These are phyloP conservation scores for Fagus sylvatica DNA, from an alignment of 306 rosid genomes.

Conservation along the genomic window DNA sequence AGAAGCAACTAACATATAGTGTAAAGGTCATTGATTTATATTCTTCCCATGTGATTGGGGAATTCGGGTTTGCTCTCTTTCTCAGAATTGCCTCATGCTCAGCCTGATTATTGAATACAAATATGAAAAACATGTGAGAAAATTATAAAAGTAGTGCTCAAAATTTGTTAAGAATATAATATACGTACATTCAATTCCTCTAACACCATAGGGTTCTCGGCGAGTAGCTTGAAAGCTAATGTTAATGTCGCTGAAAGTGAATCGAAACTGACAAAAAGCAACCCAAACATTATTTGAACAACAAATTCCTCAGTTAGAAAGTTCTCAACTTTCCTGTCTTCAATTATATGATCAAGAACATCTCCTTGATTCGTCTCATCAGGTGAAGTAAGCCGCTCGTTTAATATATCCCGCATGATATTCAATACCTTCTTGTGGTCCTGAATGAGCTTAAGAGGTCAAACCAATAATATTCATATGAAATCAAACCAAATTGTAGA, in stretches of 20 bases:
- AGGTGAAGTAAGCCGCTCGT: not conserved
- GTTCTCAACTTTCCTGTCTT: slow-evolving; percentile 15
- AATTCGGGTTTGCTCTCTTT: slow-evolving; percentile 9
- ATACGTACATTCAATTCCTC: not conserved
- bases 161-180: not conserved
- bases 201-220: not conserved
- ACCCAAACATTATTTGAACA: slow-evolving; percentile 14
- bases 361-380: too few species aligned
- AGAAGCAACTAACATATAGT: not conserved
- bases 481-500: not conserved
- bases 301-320: slow-evolving; percentile 27
- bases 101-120: not conserved
- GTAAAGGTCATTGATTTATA: slow-evolving; percentile 38
- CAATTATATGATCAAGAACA: slow-evolving; percentile 16
- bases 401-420: not conserved
- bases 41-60: slow-evolving; percentile 34
- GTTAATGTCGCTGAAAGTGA: slow-evolving; percentile 11
- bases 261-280: slow-evolving; percentile 20
- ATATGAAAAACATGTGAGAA: too few species aligned
- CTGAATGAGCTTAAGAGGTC: too few species aligned
- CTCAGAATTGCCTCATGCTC: slow-evolving; percentile 28
- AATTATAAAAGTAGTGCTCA: too few species aligned
- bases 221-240: slow-evolving; percentile 6
- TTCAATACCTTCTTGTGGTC: not conserved
- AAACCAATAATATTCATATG: too few species aligned